Evolutionary conservation across 495 filamentous ascomycete species (phyloP), one percentile per base, ranked within the genome.

Genomic region (Margaritispora aquatica): DNA sequence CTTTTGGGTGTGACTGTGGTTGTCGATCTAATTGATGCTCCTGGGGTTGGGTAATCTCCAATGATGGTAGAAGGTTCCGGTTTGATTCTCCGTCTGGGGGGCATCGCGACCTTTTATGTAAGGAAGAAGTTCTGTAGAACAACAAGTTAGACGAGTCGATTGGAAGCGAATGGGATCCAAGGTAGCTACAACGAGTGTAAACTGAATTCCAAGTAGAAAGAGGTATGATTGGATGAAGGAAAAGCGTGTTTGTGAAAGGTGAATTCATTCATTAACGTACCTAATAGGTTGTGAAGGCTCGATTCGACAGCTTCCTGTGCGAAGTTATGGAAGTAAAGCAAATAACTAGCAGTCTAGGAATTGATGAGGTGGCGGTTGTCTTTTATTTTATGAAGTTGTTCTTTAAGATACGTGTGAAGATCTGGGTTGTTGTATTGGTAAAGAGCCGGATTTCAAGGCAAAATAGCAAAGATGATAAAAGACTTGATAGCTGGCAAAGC

Each of bases 81-180:
- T 26, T 64, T 64, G 38, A 50, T 10, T n/a, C 38, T 44, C 20
- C 54, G 46, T 27, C 17, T 20, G 20, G 51, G 51, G 29, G 50
- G 36, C 55, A 63, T 63, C 17, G 19, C 31, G 38, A 44, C 36
- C n/a, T n/a, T 44, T n/a, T 44, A 47, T 26, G 50, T 52, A 52
- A 26, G 19, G 15, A 52, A 10, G 19, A n/a, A 3, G 38, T 44
- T 44, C 15, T 3, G 38, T 44, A n/a, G 17, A 44, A 15, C 17
- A n/a, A 44, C 29, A 34, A n/a, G n/a, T n/a, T n/a, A n/a, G n/a
- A n/a, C n/a, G n/a, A n/a, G n/a, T n/a, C n/a, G n/a, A n/a, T n/a
- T n/a, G n/a, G n/a, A 34, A 34, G 29, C 29, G 29, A 34, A 34
- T 13, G 13, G 13, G 29, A 34, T 34, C 5, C 5, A 34, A 34